phyloP scores from a whole-genome alignment of 306 rosid genomes.

The Pueraria montana region DNA sequence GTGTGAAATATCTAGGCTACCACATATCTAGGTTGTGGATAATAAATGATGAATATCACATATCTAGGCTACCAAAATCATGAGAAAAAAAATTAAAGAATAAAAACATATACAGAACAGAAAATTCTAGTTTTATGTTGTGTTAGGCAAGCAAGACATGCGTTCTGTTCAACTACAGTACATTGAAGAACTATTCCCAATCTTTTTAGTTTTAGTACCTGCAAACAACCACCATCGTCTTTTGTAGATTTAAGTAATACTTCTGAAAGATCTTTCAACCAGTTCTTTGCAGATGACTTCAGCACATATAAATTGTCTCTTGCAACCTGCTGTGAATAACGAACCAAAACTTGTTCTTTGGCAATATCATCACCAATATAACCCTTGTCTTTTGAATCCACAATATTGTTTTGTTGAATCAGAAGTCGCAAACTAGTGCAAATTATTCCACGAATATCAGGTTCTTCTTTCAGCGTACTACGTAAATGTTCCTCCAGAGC shows the following conservation, averaged over 20 bases:
- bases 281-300: conserved; percentile 60
- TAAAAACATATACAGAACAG: conserved; percentile 19
- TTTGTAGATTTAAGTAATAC: conserved; percentile 66
- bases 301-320: conserved; percentile 66
- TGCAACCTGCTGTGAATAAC: conserved; percentile 67
- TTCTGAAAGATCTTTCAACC: conserved; percentile 65
- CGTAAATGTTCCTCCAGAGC: conserved; percentile 67
- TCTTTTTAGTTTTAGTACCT: conserved; percentile 64
- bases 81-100: neutral
- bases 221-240: conserved; percentile 94
- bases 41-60: neutral
- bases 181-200: conserved; percentile 27
- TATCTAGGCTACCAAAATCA: neutral
- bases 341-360: conserved; percentile 56
- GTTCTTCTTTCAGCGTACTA: conserved; percentile 69
- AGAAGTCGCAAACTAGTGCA: conserved; percentile 88
- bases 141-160: conserved; percentile 15
- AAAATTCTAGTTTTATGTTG: neutral
- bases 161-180: neutral
- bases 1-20: too few species aligned
- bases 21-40: neutral
- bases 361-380: conserved; percentile 49
- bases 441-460: conserved; percentile 78
- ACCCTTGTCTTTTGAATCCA: conserved; percentile 57
- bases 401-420: conserved; percentile 77